Evolutionary conservation across 1,284 basidiomycete species (phyloP).

Genomic region (Tilletia horrida): DNA sequence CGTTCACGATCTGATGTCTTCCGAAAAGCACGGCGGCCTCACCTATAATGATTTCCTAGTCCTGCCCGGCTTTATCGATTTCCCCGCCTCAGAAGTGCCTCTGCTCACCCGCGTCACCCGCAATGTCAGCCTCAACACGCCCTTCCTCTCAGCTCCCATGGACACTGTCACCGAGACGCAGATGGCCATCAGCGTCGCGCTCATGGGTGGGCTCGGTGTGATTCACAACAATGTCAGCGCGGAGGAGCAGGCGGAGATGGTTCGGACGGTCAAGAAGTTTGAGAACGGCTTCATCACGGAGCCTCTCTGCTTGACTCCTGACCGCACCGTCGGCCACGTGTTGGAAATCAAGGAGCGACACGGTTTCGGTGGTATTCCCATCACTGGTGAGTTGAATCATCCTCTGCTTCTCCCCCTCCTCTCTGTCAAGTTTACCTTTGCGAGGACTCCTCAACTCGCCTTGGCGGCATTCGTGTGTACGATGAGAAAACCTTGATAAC

Average conservation of each 20-base stretch:
- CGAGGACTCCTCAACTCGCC: background rate
- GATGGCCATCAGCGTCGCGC: constrained; percentile 74
- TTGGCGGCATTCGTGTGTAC: constrained; percentile 20
- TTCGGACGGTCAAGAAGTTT: constrained; percentile 87
- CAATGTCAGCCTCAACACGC: constrained; percentile 88
- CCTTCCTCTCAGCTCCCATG: constrained; percentile 98
- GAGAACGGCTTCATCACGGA: constrained; percentile 99
- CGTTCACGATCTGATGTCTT: constrained; percentile 84
- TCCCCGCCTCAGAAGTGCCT: constrained; percentile 73
- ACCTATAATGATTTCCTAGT: constrained; percentile 71
- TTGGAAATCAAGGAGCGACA: constrained; percentile 86
- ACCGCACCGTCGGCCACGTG: constrained; percentile 80
- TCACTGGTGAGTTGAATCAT: constrained; percentile 86
- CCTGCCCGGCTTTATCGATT: constrained; percentile 90
- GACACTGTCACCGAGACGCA: constrained; percentile 96
- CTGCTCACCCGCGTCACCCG: constrained; percentile 84
- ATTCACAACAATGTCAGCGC: constrained; percentile 96
- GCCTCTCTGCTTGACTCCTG: constrained; percentile 73
- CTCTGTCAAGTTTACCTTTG: background rate
- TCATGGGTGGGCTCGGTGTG: constrained; percentile 88
- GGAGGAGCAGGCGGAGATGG: constrained; percentile 88
- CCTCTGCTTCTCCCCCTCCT: background rate
- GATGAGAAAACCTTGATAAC: constrained; percentile 60
- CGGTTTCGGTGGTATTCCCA: constrained; percentile 95
- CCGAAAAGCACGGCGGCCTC: constrained; percentile 79